phyloP scores from a whole-genome alignment of 2,329 filamentous ascomycete species.

The Diaporthe eres region DNA sequence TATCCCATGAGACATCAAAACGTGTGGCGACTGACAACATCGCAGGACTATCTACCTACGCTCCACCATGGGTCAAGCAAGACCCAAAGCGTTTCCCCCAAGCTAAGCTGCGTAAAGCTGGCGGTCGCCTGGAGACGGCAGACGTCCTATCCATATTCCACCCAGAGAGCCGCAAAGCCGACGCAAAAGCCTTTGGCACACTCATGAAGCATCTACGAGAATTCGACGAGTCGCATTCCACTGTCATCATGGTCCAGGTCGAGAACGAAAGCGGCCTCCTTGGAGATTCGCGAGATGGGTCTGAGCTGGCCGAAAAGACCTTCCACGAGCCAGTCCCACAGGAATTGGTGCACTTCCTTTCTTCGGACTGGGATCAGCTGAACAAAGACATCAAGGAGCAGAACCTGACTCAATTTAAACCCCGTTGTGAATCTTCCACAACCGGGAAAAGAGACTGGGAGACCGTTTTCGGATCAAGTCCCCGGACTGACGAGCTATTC shows the following conservation, averaged over 20 bases:
- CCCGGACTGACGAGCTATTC: constrained; percentile 52
- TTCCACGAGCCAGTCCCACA: constrained; percentile 9
- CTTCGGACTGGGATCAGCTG: constrained; percentile 3
- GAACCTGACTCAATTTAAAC: not conserved
- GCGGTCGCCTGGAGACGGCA: constrained; percentile 45
- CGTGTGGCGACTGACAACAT: not conserved
- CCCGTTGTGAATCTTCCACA: not conserved
- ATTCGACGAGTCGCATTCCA: constrained; percentile 61
- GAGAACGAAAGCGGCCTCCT: constrained; percentile 68
- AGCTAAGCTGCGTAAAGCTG: constrained; percentile 48
- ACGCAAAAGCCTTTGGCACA: not conserved
- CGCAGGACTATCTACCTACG: constrained; percentile 1
- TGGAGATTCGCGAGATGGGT: constrained; percentile 65
- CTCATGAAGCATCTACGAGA: constrained; percentile 47
- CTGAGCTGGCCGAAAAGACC: constrained; percentile 47
- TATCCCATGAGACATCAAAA: not conserved
- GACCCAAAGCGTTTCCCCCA: constrained; percentile 47
- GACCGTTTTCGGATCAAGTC: constrained; percentile 49
- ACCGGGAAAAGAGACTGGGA: not conserved
- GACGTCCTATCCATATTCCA: constrained; percentile 46
- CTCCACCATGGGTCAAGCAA: constrained; percentile 47
- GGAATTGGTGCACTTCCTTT: not conserved
- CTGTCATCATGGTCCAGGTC: constrained; percentile 70
- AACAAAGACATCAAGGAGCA: constrained; percentile 19
- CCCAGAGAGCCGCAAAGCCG: constrained; percentile 5